Evolutionary conservation across 2,329 filamentous ascomycete genomes (phyloP).

Genomic region (Parastagonospora nodorum): DNA sequence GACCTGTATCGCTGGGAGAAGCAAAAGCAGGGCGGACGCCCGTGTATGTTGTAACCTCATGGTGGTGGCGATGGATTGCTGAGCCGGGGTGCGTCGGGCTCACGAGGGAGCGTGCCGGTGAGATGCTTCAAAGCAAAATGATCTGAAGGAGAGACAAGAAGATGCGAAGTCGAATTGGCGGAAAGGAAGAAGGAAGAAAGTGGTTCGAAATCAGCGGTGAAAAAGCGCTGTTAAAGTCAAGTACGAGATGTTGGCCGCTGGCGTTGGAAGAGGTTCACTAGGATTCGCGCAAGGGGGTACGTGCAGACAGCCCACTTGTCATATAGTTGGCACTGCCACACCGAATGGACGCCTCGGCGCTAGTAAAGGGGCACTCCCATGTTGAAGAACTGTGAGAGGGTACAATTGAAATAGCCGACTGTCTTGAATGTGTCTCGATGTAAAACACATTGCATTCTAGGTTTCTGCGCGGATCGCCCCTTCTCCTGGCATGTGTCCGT

Average conservation of each 20-base stretch:
- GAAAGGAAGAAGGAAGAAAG: not conserved
- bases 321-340: slow-evolving; percentile 11
- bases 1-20: slow-evolving; percentile 65
- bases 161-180: not conserved
- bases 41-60: slow-evolving; percentile 66
- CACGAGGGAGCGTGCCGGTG: not conserved
- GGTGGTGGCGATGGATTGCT: slow-evolving; percentile 23
- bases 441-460: slow-evolving; percentile 19
- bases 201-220: slow-evolving; percentile 1
- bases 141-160: slow-evolving; percentile 18
- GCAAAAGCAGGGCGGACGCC: slow-evolving; percentile 54
- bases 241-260: slow-evolving; percentile 5
- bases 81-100: slow-evolving; percentile 11
- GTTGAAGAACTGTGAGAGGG: slow-evolving; percentile 10
- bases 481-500: slow-evolving; percentile 20
- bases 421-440: slow-evolving; percentile 15
- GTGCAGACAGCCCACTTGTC: slow-evolving; percentile 24
- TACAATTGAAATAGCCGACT: slow-evolving; percentile 4
- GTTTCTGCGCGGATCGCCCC: slow-evolving; percentile 18
- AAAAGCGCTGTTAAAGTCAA: not conserved
- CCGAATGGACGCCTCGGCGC: slow-evolving; percentile 10
- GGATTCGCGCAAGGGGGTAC: slow-evolving; percentile 35
- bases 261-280: slow-evolving; percentile 20
- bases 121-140: not conserved
- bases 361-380: slow-evolving; percentile 18